phyloP scores from a whole-genome alignment of 805 yeast genomes.

The Cyberlindnera americana region DNA sequence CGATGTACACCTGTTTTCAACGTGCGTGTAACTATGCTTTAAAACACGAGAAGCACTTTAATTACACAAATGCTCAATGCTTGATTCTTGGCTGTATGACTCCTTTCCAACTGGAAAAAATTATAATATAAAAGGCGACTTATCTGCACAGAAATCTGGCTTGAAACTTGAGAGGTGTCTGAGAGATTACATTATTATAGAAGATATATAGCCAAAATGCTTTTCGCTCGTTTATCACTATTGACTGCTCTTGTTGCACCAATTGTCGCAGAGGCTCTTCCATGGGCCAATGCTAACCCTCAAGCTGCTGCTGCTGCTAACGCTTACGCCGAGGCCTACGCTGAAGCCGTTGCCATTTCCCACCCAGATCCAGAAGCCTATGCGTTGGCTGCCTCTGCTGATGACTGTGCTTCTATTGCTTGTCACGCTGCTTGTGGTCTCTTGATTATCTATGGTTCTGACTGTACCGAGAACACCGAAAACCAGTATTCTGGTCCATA shows the following conservation, averaged over 20 bases:
- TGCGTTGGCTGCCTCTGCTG: slow-evolving; percentile 21
- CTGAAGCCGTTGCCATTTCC: slow-evolving; percentile 21
- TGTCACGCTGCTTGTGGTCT: slow-evolving; percentile 36
- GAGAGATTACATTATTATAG: too few relatives aligned
- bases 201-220: slow-evolving; percentile 1
- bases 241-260: slow-evolving; percentile 2
- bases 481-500: slow-evolving; percentile 24
- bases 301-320: slow-evolving; percentile 20
- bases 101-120: too few relatives aligned
- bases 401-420: slow-evolving; percentile 29
- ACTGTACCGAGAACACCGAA: slow-evolving; percentile 29
- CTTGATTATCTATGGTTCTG: slow-evolving; percentile 31
- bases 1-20: too few relatives aligned
- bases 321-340: slow-evolving; percentile 22
- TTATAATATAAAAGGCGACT: too few relatives aligned
- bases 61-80: too few relatives aligned
- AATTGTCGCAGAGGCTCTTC: slow-evolving; percentile 12
- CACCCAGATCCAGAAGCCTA: slow-evolving; percentile 24
- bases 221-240: slow-evolving; percentile 9
- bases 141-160: too few relatives aligned
- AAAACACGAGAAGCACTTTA: too few relatives aligned
- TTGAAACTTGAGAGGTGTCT: too few relatives aligned
- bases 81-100: too few relatives aligned
- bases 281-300: slow-evolving; percentile 23
- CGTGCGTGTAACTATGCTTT: too few relatives aligned